Evolutionary conservation across 345 rosid species (phyloP), one percentile per base, ranked within the genome.

Genomic region (Bruguiera gymnorhiza): DNA sequence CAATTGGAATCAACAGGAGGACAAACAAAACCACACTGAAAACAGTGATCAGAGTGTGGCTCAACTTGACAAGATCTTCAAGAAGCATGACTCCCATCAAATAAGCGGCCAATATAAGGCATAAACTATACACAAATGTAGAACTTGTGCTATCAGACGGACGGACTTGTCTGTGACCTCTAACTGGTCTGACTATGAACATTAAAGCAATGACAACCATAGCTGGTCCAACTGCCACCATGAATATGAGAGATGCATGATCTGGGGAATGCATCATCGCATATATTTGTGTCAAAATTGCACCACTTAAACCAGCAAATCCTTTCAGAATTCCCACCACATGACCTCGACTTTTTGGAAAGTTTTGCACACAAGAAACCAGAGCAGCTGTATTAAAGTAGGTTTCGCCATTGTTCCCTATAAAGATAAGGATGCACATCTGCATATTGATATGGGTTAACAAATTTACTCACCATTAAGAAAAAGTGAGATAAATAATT

Each of bases 281-380:
- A 65, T 89, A 96, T 77, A 92, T 82, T 78, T 90, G 99, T 48
- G 97, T 86, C 84, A 92, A 81, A 65, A 92, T 90, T 21, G 99
- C 98, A 16, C 99, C 99, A n/a, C 97, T 85, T 66, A 92, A 81
- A 20, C 99, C 99, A 31, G 98, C 97, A 81, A 92, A 92, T 23
- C 98, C 99, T 75, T 96, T 96, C 80, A 92, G 88, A 68, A 96
- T 88, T 73, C 98, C 98, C 27, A 96, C 99, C 73, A 96, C 91
- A 10, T 98, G 99, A 76, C 98, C 99, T 57, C 98, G 71, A 75
- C 97, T 96, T 79, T 89, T 96, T 3, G 98, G 99, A 69, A 92
- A 96, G 85, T 96, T 96, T 51, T 89, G 96, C 71, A 96, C 99
- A 27, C 96, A 90, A 65, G 99, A 96, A 70, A 96, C 97, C 74